These are phyloP conservation scores for Diaporthe sp. DNA, from an alignment of 2,329 filamentous ascomycete species.

Conservation along the genomic window DNA sequence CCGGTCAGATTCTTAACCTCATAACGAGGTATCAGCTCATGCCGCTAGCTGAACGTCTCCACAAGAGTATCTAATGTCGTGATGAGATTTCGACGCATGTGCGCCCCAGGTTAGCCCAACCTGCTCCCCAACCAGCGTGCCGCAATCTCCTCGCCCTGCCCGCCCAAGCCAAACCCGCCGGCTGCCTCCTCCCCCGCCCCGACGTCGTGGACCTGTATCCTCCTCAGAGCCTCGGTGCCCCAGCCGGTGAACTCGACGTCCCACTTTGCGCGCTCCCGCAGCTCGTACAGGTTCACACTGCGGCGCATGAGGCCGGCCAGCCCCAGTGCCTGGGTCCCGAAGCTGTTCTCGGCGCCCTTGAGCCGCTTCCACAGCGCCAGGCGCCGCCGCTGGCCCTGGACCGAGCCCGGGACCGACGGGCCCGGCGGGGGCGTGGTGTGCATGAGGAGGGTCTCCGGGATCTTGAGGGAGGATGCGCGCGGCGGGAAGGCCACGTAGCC, in stretches of 20 bases:
- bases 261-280: slow-evolving; percentile 58
- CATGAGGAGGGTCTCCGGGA: slow-evolving; percentile 65
- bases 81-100: too few relatives aligned
- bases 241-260: slow-evolving; percentile 55
- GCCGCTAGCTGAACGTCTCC: neutral
- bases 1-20: too few relatives aligned
- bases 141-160: slow-evolving; percentile 30
- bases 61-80: neutral
- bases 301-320: slow-evolving; percentile 63
- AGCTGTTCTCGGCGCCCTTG: slow-evolving; percentile 56
- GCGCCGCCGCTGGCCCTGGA: slow-evolving; percentile 43
- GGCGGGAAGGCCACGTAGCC: slow-evolving; percentile 65
- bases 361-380: slow-evolving; percentile 30
- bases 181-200: slow-evolving; percentile 50
- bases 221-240: slow-evolving; percentile 52
- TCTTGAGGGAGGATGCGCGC: slow-evolving; percentile 59
- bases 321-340: slow-evolving; percentile 62
- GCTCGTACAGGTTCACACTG: slow-evolving; percentile 62
- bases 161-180: slow-evolving; percentile 1
- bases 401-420: slow-evolving; percentile 37
- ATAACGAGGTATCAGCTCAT: neutral
- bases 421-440: slow-evolving; percentile 54
- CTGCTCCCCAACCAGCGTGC: slow-evolving; percentile 37
- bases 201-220: slow-evolving; percentile 57
- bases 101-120: neutral